Evolutionary conservation across 768 basidiomycete species (phyloP), one percentile per base, ranked within the genome.

Genomic region (Xerocomellus chrysenteron): DNA sequence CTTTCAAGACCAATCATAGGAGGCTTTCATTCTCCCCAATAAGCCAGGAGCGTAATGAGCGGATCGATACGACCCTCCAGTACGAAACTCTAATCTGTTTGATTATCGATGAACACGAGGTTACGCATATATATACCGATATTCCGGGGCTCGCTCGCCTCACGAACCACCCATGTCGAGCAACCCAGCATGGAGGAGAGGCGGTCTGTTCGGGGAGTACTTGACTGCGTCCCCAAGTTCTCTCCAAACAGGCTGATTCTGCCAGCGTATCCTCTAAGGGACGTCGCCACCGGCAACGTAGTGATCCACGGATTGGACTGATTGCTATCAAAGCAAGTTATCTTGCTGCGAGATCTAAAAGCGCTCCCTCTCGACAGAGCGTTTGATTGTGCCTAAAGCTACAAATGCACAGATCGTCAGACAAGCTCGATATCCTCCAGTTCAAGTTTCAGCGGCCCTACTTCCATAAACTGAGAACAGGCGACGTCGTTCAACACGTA

Each of bases 71-170:
- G 3, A 17, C 32, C 26, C n/a, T 5, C 19, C 30, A 33, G 9
- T 14, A 28, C 37, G 16, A 44, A 45, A 37, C 30, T 12, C 33
- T 11, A 26, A 58, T 32, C n/a, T 9, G 39, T 24, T 12, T 42
- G 45, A 52, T 59, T 42, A 48, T 54, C 39, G 37, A 56, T 61
- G 36, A 32, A 36, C 53, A 47, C 26, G 52, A 42, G 40, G 45
- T 4, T 12, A 9, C 13, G 9, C 39, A 32, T 16, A 46, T 44
- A 42, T 46, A 48, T 36, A 13, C 4, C 3, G 12, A 24, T 21
- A n/a, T 26, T 17, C 16, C 6, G 13, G 5, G 11, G 8, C n/a
- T 28, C 1, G 24, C 46, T 35, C n/a, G 2, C 26, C 19, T 35
- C 33, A 26, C 19, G 3, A 36, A 36, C 44, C 13, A 19, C 28